Evolutionary conservation across 2,329 filamentous ascomycete genomes (phyloP).

Genomic region (Botryosphaeria dothidea): DNA sequence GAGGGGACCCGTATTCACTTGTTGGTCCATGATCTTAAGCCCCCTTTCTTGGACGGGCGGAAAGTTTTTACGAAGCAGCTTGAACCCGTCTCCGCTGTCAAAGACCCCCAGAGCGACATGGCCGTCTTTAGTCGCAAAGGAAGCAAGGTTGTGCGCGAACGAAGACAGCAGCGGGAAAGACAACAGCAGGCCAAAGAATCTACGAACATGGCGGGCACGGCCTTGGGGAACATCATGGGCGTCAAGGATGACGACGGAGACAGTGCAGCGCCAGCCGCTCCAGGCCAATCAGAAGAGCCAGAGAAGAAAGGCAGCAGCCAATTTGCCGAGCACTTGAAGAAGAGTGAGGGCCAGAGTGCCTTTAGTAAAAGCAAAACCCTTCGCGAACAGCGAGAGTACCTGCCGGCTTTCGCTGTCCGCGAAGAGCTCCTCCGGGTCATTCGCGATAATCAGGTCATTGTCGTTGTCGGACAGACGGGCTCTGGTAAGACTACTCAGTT

Average conservation of each 20-base stretch:
- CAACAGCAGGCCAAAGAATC: constrained; percentile 94
- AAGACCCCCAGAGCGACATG: constrained; percentile 97
- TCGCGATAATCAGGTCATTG: constrained; percentile 93
- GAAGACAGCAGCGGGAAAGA: constrained; percentile 86
- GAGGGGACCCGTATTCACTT: constrained; percentile 88
- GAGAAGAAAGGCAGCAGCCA: constrained; percentile 66
- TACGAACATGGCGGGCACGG: constrained; percentile 88
- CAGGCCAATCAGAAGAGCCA: constrained; percentile 65
- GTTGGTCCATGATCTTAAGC: constrained; percentile 88
- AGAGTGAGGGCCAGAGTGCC: constrained; percentile 76
- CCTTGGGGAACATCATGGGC: constrained; percentile 92
- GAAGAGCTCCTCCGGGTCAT: constrained; percentile 92
- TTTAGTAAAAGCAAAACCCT: constrained; percentile 93
- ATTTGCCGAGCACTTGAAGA: constrained; percentile 89
- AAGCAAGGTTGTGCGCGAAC: constrained; percentile 88
- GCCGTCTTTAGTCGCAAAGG: constrained; percentile 96
- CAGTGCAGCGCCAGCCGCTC: constrained; percentile 71
- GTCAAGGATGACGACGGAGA: constrained; percentile 89
- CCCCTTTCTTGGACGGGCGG: constrained; percentile 90
- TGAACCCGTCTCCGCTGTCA: constrained; percentile 89
- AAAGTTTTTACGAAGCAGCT: constrained; percentile 97
- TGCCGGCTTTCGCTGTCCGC: constrained; percentile 93
- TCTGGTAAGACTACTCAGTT: constrained; percentile 97
- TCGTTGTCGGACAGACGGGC: constrained; percentile 95
- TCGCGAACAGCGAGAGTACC: constrained; percentile 85